phyloP scores from a whole-genome alignment of 495 filamentous ascomycete species.

The Penicillium pancosmium region DNA sequence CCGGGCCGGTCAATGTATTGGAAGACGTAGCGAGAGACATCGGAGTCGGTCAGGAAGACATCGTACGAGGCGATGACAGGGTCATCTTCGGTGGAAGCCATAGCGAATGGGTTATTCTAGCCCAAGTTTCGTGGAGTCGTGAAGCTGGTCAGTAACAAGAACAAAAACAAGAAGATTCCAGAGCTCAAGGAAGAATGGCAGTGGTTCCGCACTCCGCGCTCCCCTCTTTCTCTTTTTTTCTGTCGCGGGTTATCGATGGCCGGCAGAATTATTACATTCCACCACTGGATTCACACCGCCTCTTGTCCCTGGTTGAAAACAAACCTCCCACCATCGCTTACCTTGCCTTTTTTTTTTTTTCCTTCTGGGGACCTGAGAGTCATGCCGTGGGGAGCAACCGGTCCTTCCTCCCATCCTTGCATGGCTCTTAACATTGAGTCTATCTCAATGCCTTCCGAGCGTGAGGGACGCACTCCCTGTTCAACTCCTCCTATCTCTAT shows the following conservation, averaged over 20 bases:
- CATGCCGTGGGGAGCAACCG: too few species aligned
- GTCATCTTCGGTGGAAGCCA: slow-evolving; percentile 43
- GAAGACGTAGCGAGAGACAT: slow-evolving; percentile 60
- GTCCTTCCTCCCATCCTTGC: too few species aligned
- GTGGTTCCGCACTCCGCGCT: not conserved
- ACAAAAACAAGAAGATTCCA: not conserved
- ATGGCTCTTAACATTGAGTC: too few species aligned
- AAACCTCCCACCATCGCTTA: too few species aligned
- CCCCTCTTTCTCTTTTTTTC: slow-evolving; percentile 2
- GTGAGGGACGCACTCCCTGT: too few species aligned
- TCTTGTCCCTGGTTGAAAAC: too few species aligned
- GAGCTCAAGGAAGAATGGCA: not conserved
- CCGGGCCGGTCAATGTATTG: slow-evolving; percentile 64
- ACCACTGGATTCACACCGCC: too few species aligned
- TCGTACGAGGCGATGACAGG: slow-evolving; percentile 63
- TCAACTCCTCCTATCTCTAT: too few species aligned
- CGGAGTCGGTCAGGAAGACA: slow-evolving; percentile 60
- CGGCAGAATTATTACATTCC: not conserved
- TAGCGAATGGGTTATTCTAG: slow-evolving; percentile 3
- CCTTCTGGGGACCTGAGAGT: too few species aligned
- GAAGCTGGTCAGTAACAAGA: not conserved
- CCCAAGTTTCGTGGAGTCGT: not conserved
- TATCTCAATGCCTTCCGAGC: too few species aligned
- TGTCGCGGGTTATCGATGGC: not conserved
- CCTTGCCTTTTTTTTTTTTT: too few species aligned